These are phyloP conservation scores for Sporisorium sorghi DNA, from an alignment of 1,284 basidiomycete genomes.

Conservation along the genomic window DNA sequence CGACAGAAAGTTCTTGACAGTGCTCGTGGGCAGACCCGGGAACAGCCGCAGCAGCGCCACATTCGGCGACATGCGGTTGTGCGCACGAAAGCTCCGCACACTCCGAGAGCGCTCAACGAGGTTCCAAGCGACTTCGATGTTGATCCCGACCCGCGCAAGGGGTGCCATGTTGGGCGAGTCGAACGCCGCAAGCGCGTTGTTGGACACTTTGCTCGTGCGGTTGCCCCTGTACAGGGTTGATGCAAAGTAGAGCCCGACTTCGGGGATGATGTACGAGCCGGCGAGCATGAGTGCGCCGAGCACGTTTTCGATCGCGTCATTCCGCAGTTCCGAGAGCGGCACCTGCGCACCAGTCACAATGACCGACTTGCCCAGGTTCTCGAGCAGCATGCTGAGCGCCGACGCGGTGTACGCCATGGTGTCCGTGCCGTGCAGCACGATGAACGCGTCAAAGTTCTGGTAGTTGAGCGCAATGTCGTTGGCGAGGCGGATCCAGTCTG, in stretches of 20 bases:
- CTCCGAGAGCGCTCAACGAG: conserved; percentile 77
- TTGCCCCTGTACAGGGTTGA: conserved; percentile 88
- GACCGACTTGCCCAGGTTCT: conserved; percentile 87
- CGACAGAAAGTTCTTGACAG: conserved; percentile 61
- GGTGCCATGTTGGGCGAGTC: conserved; percentile 85
- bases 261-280: conserved; percentile 89
- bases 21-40: conserved; percentile 77
- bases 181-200: conserved; percentile 87
- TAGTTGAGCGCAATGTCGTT: conserved; percentile 92
- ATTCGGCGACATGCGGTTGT: conserved; percentile 73
- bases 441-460: conserved; percentile 83
- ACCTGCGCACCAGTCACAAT: conserved; percentile 93
- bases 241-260: conserved; percentile 83
- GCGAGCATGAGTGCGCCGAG: conserved; percentile 88
- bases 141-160: conserved; percentile 85
- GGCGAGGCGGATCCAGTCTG: conserved; percentile 89
- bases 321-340: conserved; percentile 85
- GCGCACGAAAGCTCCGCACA: conserved; percentile 80
- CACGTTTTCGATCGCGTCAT: conserved; percentile 75
- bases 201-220: conserved; percentile 80
- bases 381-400: conserved; percentile 79
- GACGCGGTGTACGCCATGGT: conserved; percentile 73
- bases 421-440: conserved; percentile 81
- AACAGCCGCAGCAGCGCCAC: conserved; percentile 75
- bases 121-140: conserved; percentile 73